Evolutionary conservation across 139 green algal genomes (phyloP), one percentile per base, ranked within the genome.

Genomic region (Deuterostichococcus epilithicus): DNA sequence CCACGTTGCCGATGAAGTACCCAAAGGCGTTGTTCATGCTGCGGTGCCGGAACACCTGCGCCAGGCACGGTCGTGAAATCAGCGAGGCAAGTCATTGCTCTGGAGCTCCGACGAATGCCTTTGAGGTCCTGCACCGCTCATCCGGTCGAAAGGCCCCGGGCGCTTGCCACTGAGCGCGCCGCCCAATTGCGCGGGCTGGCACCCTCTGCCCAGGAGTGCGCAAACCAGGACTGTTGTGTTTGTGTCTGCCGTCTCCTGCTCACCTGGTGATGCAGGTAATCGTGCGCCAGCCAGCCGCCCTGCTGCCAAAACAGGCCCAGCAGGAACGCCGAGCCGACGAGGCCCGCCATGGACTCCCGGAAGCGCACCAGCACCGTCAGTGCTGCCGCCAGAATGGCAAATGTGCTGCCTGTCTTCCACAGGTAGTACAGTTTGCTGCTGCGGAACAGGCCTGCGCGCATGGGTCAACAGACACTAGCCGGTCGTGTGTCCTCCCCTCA

Each of bases 281-380:
- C 90, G 73, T 94, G 90, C n/a, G 89, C 84, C 42, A 93, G 84
- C 88, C 88, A 92, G n/a, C 89, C 88, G 59, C 74, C 83, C 82
- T 94, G 90, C 74, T 91, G 86, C 79, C 85, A 91, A 71, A 90
- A 91, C 3, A 93, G 80, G 33, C 72, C 88, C 36, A 92, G 78
- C 26, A 91, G 60, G 38, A 83, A 78, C 15, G 82, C 80, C 26
- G 85, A 87, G 3, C 72, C 22, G 5, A 87, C 5, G 32, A 87
- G 30, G 34, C 35, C 59, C 39, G 25, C 38, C 58, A 71, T 58
- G 6, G 38, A 74, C 1, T 70, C 60, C 33, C 63, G 42, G 67
- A 59, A 75, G 32, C 60, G 8, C 15, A 80, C 47, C n/a, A 88
- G 75, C 28, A 80, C 42, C 0, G 74, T 78, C 22, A 85, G 33